Evolutionary conservation across 805 yeast genomes (phyloP).

Genomic region (Yamadazyma endophytica): DNA sequence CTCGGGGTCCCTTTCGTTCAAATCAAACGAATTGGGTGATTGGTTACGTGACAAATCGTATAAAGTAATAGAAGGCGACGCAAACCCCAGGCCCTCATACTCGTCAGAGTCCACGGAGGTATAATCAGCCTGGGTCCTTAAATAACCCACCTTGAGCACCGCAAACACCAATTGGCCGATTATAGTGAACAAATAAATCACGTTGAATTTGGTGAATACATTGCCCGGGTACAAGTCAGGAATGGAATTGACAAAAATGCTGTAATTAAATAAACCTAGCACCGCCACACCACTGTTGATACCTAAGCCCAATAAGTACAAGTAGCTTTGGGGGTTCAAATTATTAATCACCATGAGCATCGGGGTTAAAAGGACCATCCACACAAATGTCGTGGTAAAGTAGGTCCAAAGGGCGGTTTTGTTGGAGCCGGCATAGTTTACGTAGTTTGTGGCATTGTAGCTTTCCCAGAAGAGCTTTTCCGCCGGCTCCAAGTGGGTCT

Average conservation of each 20-base stretch:
- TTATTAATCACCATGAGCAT: slow-evolving; percentile 60
- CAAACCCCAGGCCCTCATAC: no score
- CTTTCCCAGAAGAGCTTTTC: slow-evolving; percentile 74
- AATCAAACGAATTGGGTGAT: slow-evolving; percentile 18
- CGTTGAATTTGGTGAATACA: slow-evolving; percentile 64
- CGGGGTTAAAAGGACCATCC: slow-evolving; percentile 63
- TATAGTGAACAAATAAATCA: slow-evolving; percentile 52
- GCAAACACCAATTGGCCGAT: slow-evolving; percentile 36
- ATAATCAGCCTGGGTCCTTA: slow-evolving; percentile 6
- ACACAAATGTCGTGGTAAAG: slow-evolving; percentile 35
- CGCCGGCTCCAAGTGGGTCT: slow-evolving; percentile 62
- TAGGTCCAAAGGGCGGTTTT: slow-evolving; percentile 55
- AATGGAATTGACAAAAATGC: slow-evolving; percentile 54
- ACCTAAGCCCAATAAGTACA: slow-evolving; percentile 47
- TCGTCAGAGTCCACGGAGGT: slow-evolving; percentile 2
- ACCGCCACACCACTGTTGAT: slow-evolving; percentile 45
- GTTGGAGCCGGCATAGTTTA: slow-evolving; percentile 49
- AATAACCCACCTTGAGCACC: slow-evolving; percentile 10
- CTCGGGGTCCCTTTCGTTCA: slow-evolving; percentile 11
- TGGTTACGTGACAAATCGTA: slow-evolving; percentile 15
- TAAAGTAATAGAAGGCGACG: slow-evolving; percentile 20
- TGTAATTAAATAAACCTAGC: slow-evolving; percentile 51
- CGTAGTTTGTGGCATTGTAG: slow-evolving; percentile 75
- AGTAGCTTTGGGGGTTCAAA: slow-evolving; percentile 49
- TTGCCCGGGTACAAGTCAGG: slow-evolving; percentile 72